Percentiles rank a stretch among this genome's conserved stretches.
These are phyloP conservation scores for Backusella morwellensis DNA, from an alignment of 192 early-diverging fungal genomes.

Conservation along the genomic window DNA sequence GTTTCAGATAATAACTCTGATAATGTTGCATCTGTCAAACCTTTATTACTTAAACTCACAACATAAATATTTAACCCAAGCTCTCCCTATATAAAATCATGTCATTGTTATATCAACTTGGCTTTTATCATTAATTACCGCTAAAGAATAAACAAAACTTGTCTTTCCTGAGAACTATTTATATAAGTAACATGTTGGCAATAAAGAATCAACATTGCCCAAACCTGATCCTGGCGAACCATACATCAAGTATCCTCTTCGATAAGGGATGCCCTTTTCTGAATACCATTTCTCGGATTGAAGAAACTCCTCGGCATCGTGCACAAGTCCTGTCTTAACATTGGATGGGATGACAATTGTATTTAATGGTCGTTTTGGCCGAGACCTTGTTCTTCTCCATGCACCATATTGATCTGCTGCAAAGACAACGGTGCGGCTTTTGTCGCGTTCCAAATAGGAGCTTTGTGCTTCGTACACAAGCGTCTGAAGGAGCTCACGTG, in stretches of 20 bases:
- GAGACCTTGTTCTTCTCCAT: conserved; percentile 53
- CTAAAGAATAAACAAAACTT: conserved; percentile 65
- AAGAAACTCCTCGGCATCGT: conserved; percentile 53
- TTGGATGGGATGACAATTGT: conserved; percentile 54
- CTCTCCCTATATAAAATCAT: conserved; percentile 40
- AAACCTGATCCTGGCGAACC: conserved; percentile 65
- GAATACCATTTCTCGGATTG: conserved; percentile 56
- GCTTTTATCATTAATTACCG: conserved; percentile 20
- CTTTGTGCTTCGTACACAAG: conserved; percentile 54
- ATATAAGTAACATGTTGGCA: not conserved
- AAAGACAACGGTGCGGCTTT: conserved; percentile 60
- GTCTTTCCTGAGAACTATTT: conserved; percentile 49
- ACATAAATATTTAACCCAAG: conserved; percentile 73
- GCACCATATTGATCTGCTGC: conserved; percentile 60
- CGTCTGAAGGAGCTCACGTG: conserved; percentile 44
- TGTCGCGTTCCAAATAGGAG: conserved; percentile 58
- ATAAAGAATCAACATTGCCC: not conserved
- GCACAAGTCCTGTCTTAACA: conserved; percentile 43
- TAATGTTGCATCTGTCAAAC: conserved; percentile 63
- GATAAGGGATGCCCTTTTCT: conserved; percentile 60
- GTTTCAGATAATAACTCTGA: conserved; percentile 47
- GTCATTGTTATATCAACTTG: not conserved
- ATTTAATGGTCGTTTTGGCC: conserved; percentile 49
- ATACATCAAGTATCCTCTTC: conserved; percentile 65
- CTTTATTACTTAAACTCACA: conserved; percentile 62